phyloP scores from a whole-genome alignment of 768 basidiomycete species.

The Clathrus columnatus region DNA sequence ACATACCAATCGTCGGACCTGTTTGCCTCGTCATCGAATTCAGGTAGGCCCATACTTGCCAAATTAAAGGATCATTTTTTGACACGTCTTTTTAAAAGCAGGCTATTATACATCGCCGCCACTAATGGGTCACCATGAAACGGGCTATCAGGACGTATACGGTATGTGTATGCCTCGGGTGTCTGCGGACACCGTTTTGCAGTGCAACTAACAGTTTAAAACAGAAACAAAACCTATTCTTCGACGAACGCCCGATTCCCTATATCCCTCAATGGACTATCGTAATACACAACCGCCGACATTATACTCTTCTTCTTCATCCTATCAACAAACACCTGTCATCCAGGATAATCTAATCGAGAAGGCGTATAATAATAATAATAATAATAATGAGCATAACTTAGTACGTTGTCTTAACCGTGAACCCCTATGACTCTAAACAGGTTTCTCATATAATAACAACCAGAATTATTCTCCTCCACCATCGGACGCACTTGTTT shows the following conservation, averaged over 20 bases:
- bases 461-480: not conserved
- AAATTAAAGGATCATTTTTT: too few relatives aligned
- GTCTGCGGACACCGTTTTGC: not conserved
- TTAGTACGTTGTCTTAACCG: too few relatives aligned
- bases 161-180: not conserved
- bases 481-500: not conserved
- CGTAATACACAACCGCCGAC: not conserved
- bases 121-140: not conserved
- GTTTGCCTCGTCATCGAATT: not conserved
- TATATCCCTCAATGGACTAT: not conserved
- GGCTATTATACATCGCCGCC: not conserved
- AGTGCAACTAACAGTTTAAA: not conserved
- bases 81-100: not conserved
- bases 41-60: not conserved
- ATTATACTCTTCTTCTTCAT: not conserved
- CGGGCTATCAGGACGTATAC: not conserved
- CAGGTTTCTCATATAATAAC: too few relatives aligned
- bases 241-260: not conserved
- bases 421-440: too few relatives aligned
- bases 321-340: not conserved
- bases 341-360: not conserved
- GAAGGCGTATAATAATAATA: not conserved
- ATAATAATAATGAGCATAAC: too few relatives aligned
- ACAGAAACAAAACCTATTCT: not conserved
- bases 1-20: not conserved